Conservation (phyloP, 1,139 yeast species). For the Debaryomyces subglobosus region DNA sequence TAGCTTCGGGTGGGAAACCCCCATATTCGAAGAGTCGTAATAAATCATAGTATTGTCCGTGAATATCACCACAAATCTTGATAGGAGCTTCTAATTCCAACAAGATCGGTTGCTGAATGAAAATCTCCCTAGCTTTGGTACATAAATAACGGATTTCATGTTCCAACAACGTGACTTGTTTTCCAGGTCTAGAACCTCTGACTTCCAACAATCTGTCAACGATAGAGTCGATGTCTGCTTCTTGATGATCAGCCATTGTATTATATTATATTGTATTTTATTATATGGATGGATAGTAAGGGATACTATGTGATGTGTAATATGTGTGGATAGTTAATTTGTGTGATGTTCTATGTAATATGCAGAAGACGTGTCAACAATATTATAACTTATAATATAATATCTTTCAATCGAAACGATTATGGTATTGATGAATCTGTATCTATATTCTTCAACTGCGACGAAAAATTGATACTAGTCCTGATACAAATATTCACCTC, state of each 20-base stretch:
- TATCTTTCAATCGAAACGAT: neutral
- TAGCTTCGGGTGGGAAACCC: slow-evolving; percentile 99
- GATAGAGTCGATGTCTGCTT: slow-evolving; percentile 95
- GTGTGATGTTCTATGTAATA: slow-evolving; percentile 7
- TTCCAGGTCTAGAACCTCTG: slow-evolving; percentile 97
- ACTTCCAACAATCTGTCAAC: slow-evolving; percentile 96
- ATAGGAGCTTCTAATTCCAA: slow-evolving; percentile 97
- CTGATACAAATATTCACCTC: slow-evolving; percentile 3
- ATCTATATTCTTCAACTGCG: neutral
- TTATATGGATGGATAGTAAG: slow-evolving; percentile 8
- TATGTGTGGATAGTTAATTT: slow-evolving; percentile 2
- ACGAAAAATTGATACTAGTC: neutral
- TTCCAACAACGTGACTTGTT: slow-evolving; percentile 91
- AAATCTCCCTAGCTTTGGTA: slow-evolving; percentile 96
- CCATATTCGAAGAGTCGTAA: slow-evolving; percentile 95
- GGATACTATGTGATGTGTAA: neutral
- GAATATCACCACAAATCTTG: slow-evolving; percentile 93
- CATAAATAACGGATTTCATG: slow-evolving; percentile 94
- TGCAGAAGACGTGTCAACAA: slow-evolving; percentile 7
- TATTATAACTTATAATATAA: slow-evolving; percentile 3
- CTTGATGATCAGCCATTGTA: slow-evolving; percentile 62
- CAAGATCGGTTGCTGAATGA: slow-evolving; percentile 95
- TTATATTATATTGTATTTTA: slow-evolving; percentile 5
- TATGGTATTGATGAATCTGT: neutral
- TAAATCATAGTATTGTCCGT: slow-evolving; percentile 95